phyloP scores from a whole-genome alignment of 1,284 basidiomycete species.

The Apiotrichum domesticum region DNA sequence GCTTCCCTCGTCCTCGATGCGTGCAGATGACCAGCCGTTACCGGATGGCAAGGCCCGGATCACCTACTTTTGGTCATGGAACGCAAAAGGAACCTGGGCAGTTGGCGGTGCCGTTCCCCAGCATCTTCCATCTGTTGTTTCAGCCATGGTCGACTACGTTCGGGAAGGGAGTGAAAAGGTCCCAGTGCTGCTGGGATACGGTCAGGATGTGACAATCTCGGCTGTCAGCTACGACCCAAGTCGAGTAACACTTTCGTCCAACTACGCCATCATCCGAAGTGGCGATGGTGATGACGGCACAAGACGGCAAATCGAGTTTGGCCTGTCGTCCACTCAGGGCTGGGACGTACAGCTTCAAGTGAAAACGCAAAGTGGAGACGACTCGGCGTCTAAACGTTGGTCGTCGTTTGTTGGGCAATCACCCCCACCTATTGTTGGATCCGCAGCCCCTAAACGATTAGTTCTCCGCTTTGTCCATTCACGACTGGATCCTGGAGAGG shows the following conservation, averaged over 20 bases:
- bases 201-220: constrained; percentile 73
- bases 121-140: constrained; percentile 72
- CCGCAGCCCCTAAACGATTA: constrained; percentile 54
- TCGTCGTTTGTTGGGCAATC: constrained; percentile 58
- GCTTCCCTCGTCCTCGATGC: constrained; percentile 43
- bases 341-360: constrained; percentile 78
- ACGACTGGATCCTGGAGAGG: constrained; percentile 52
- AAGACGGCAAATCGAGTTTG: constrained; percentile 67
- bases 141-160: constrained; percentile 71
- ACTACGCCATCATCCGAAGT: constrained; percentile 72
- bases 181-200: constrained; percentile 70
- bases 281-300: constrained; percentile 50
- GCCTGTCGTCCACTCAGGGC: constrained; percentile 68
- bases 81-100: constrained; percentile 82
- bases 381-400: constrained; percentile 59
- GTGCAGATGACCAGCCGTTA: constrained; percentile 41
- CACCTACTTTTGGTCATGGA: constrained; percentile 93
- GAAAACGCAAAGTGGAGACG: constrained; percentile 64
- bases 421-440: constrained; percentile 41
- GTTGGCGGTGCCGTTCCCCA: constrained; percentile 58
- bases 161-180: constrained; percentile 66
- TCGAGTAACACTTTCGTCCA: constrained; percentile 72
- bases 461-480: constrained; percentile 66
- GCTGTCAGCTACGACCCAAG: constrained; percentile 69
- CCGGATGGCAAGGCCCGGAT: constrained; percentile 57